Evolutionary conservation across 495 filamentous ascomycete species (phyloP), one percentile per base, ranked within the genome.

Genomic region (Venustampulla echinocandica): DNA sequence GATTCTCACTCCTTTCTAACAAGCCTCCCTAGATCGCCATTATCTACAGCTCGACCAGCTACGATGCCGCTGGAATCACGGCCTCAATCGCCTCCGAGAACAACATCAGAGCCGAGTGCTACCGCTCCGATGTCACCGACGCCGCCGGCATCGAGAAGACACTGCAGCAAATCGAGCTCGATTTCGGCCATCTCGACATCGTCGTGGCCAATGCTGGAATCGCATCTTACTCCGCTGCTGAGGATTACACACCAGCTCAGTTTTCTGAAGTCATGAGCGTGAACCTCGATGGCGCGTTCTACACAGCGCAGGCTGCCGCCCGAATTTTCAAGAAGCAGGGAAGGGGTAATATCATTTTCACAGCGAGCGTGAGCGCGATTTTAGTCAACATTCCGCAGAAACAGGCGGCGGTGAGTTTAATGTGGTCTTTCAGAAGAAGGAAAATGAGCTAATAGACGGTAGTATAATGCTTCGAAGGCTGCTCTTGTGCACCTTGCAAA

Each of bases 341-440:
- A 25, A 71, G 61, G 17, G 79, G 79, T 24, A 71, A 64, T 52
- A 69, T 81, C 54, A 69, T 83, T 60, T 74, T 80, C 47, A 83
- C 79, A 13, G 66, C 79, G 4, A 70, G 64, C 33, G 81, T 84
- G 77, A 77, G 71, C 17, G 82, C 80, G 13, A 20, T 36, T 63
- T 78, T 85, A 39, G 82, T 74, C 63, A 87, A 87, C 62, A 81
- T 69, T 64, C 82, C 82, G 2, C 81, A 85, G 61, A 76, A 84
- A 59, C 82, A 87, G 64, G 82, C 80, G 7, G 76, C 71, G n/a
- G n/a, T n/a, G n/a, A n/a, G 14, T 87, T 85, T 70, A 87, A 86
- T 57, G 79, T 80, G 21, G 78, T 81, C 57, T n/a, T n/a, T n/a
- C n/a, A n/a, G n/a, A n/a, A n/a, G n/a, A n/a, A n/a, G n/a, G n/a